phyloP scores from a whole-genome alignment of 2,329 filamentous ascomycete genomes.

The Sporothrix protearum region DNA sequence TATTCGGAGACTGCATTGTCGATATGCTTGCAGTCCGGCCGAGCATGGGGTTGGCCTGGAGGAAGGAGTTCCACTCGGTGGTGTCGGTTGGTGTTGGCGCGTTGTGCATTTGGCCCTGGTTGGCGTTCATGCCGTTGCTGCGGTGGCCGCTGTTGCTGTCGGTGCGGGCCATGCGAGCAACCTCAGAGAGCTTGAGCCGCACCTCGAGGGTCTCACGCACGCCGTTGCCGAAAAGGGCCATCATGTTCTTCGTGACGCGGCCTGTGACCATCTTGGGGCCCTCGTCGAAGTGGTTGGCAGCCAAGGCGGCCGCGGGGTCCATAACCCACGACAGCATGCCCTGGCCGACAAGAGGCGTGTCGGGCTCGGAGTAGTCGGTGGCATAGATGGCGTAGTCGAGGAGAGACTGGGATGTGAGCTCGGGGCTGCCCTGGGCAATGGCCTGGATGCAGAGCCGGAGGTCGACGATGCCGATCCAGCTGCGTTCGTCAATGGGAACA shows the following conservation, averaged over 20 bases:
- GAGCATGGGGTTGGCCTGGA: constrained; percentile 63
- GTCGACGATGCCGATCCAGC: constrained; percentile 81
- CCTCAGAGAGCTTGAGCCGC: constrained; percentile 77
- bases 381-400: constrained; percentile 95
- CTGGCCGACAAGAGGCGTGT: constrained; percentile 89
- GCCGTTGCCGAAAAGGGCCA: constrained; percentile 79
- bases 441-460: constrained; percentile 82
- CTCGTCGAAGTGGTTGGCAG: constrained; percentile 51
- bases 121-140: constrained; percentile 10
- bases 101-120: constrained; percentile 29
- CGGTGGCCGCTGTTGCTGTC: constrained; percentile 28
- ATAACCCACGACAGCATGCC: constrained; percentile 89
- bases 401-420: constrained; percentile 68
- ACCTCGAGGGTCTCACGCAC: constrained; percentile 89
- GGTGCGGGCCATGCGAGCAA: constrained; percentile 54
- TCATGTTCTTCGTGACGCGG: constrained; percentile 78
- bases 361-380: constrained; percentile 92
- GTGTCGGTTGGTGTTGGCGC: constrained; percentile 56
- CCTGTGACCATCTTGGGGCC: constrained; percentile 68
- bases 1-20: constrained; percentile 37
- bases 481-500: constrained; percentile 73
- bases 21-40: constrained; percentile 40
- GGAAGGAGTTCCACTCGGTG: constrained; percentile 73
- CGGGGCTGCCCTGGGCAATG: constrained; percentile 74
- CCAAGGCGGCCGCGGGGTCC: constrained; percentile 35